Evolutionary conservation across 306 rosid genomes (phyloP), one percentile per base, ranked within the genome.

Genomic region (Echinosophora koreensis): DNA sequence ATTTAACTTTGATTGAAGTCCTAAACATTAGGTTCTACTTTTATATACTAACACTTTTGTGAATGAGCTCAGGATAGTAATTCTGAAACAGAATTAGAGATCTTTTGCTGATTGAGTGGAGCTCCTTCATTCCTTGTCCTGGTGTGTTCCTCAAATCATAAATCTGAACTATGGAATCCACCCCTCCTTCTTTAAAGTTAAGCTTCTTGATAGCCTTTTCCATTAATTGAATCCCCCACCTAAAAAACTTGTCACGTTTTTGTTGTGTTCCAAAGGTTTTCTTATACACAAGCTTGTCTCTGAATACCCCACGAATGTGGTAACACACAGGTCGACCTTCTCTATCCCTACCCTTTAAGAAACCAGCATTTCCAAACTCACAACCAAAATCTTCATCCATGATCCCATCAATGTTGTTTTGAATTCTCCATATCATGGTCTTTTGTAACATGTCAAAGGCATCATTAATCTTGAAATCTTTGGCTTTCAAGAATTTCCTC

Each of bases 291-390:
- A 50, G 74, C 67, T 74, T 82, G 34, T 95, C 86, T 54, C 22
- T 87, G n/a, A 86, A 81, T 35, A 79, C 76, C 62, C 85, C 97
- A 28, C 77, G 82, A 4, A 55, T 63, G 1, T 76, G 52, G 67
- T 73, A 90, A 80, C 79, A 89, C 63, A 90, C 50, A 10, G 97
- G 99, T 32, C 81, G 93, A 3, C 94, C 99, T 1, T 87, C 89
- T 57, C 74, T 86, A 18, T 95, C 98, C 35, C 57, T 80, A 3
- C 93, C 58, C 8, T 76, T 68, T 22, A 83, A 42, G 50, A 42
- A 79, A 1, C 84, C 74, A n/a, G 61, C 46, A 3, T 82, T 80
- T 5, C 55, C 87, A 11, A 87, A 68, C n/a, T 85, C 90, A 16
- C 66, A 9, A 51, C 16, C 80, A 17, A 78, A 54, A 51, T 83